Evolutionary conservation across 345 rosid genomes (phyloP), one percentile per base, ranked within the genome.

Genomic region (Acer campestre): DNA sequence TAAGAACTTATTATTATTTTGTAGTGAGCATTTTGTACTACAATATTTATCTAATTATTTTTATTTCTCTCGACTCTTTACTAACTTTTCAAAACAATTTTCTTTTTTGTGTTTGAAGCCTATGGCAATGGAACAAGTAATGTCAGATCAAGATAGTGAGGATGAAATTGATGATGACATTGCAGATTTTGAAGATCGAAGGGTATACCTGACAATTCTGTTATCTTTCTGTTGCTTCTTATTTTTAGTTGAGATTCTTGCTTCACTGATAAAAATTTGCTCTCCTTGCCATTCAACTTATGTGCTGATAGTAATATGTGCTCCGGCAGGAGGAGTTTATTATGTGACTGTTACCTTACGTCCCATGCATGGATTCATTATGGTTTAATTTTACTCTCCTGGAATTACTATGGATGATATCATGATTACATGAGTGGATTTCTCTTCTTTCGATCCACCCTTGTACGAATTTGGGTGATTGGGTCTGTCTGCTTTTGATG

Each of bases 71-170:
- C 18, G 16, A 62, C 61, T 27, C 49, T 25, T 56, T 22, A 1
- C 67, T 61, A 29, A 48, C 53, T 12, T 64, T 67, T 27, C 12
- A 11, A 20, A 70, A 31, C 12, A 17, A 16, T 42, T 25, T 10
- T 76, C 27, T 53, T 68, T 65, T 63, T 68, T 68, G 76, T 55
- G n/a, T 76, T 71, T 88, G 82, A 82, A 95, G 98, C 95, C 93
- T 49, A 91, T 95, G 98, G 85, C 80, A 22, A 61, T 82, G 62
- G 94, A 90, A 48, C 90, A 95, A 88, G 98, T 94, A 35, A 69
- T 86, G 72, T 93, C 94, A 18, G 95, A 89, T 75, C 84, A 75
- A 74, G 99, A 96, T 70, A 96, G 98, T 67, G 99, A 96, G 74
- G 94, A 92, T 75, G 98, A 96, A 85, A 90, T 87, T 48, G 97